Base-by-base conservation (phyloP, 495 filamentous ascomycete species). In the Chaetomium tenue region DNA sequence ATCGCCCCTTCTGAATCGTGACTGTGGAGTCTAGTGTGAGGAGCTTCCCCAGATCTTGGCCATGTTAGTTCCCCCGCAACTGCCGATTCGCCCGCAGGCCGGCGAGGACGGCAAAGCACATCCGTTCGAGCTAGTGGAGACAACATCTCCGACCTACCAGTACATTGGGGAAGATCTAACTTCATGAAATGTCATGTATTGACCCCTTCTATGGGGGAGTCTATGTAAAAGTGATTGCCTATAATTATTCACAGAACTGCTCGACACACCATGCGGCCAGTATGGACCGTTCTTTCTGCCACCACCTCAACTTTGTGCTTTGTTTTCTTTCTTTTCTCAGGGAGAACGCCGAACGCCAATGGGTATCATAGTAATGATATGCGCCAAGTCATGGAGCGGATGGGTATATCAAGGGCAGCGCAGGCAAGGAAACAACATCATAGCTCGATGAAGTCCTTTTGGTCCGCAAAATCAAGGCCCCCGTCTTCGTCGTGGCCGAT, bases 401-500 rank as follows among this genome's bases (percentile, higher is more conserved):
- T 22, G 57, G 23, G 58, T 48, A 58, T 23, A 51, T 30, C 25
- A 64, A 59, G 57, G 55, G 20, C 33, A 12, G 56, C 47, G 47
- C 25, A n/a, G 53, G 46, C 33, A 44, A 37, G 39, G 46, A 3
- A 58, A 11, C 37, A 54, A 23, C 60, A 76, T 76, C 69, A 76
- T 48, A 82, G 75, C 39, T 71, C 71, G 70, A 82, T 81, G 67
- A 76, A 82, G 66, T 83, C 80, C 71, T 72, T 74, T 61, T 80
- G 79, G 60, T 77, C 72, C 23, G 70, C 68, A 62, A 81, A 74
- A 42, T 78, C 76, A 58, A 74, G 69, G 48, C 77, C 76, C 30
- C 72, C 70, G 52, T 62, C 54, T 20, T 77, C 78, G 59, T 78
- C 75, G 54, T 75, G 73, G 65, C 77, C 78, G 66, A 83, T 75